Base-by-base conservation (phyloP, 2,329 filamentous ascomycete genomes). In the Gaeumannomyces tritici region DNA sequence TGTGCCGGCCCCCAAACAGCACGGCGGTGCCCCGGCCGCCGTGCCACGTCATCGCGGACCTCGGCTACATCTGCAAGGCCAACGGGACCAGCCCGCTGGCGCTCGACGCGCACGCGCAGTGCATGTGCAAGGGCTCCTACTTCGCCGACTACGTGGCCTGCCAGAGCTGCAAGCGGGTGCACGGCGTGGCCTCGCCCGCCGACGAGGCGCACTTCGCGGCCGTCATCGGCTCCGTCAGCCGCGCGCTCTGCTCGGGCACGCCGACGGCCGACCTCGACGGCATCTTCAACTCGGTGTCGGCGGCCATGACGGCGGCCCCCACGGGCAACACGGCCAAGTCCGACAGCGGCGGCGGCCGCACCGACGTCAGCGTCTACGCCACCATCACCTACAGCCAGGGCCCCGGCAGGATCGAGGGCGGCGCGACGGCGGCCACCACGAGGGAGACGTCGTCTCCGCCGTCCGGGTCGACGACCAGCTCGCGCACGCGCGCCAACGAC, bases 141-240 rank as follows among this genome's bases (percentile, higher is more conserved):
- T 79, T 80, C 67, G 29, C 65, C 33, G 74, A 78, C 65, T 79
- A 76, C 75, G 55, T 69, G 21, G 74, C 71, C 59, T 79, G 76
- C 67, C 72, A 75, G 33, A 64, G 70, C 29, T 80, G 77, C 65
- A 69, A 77, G n/a, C 69, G 69, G 33, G 67, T 74, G 9, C 75
- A 78, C 66, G 76, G 76, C 59, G 69, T 70, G 12, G 73, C 74
- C 56, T 73, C 70, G 27, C 70, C 73, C 63, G 70, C 67, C 24
- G 72, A 73, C 63, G 65, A 68, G 33, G 64, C 63, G 9, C 73
- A 71, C 63, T 77, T 71, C 67, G 64, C 69, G 24, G 63, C 65
- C n/a, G 71, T 79, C 61, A 66, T 78, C 66, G 47, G 76, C 73
- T 27, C 73, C 70, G 26, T 63, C 68, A 27, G 62, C 64, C 11